Evolutionary conservation across 2,329 filamentous ascomycete species (phyloP).

Genomic region (Arthrobotrys sinensis): DNA sequence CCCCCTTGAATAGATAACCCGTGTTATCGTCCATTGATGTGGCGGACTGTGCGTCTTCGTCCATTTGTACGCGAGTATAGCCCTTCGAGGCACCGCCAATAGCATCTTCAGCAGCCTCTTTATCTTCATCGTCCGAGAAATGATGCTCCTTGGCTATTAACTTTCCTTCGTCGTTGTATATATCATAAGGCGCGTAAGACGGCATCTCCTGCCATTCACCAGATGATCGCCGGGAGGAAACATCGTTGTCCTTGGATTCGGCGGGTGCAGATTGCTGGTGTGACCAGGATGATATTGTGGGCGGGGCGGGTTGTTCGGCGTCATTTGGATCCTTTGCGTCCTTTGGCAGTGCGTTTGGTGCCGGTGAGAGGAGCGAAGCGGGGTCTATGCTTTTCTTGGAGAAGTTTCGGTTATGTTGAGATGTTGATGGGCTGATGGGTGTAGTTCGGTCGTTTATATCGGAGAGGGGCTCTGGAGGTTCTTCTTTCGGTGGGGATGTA

Average conservation of each 20-base stretch:
- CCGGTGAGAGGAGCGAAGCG: constrained; percentile 28
- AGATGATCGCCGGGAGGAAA: constrained; percentile 70
- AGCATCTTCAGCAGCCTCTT: constrained; percentile 71
- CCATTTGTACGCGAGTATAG: constrained; percentile 93
- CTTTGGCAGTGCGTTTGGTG: neutral
- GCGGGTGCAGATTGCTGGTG: constrained; percentile 79
- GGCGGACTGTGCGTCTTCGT: constrained; percentile 92
- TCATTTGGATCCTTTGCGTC: neutral
- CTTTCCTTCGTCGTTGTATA: constrained; percentile 93
- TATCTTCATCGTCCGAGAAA: constrained; percentile 78
- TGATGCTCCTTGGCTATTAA: constrained; percentile 85
- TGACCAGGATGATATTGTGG: constrained; percentile 83
- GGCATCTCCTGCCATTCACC: constrained; percentile 94
- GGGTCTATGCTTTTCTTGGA: constrained; percentile 24
- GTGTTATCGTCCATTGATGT: constrained; percentile 99
- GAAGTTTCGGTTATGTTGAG: constrained; percentile 26
- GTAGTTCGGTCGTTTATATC: constrained; percentile 12
- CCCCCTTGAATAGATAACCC: constrained; percentile 91
- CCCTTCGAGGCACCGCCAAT: constrained; percentile 93
- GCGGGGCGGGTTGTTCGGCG: constrained; percentile 6
- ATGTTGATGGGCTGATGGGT: constrained; percentile 10
- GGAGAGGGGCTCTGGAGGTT: constrained; percentile 17
- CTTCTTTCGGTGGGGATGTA: constrained; percentile 7
- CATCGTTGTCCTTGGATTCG: constrained; percentile 71
- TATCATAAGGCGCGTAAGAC: constrained; percentile 89